Evolutionary conservation across 2,329 filamentous ascomycete species (phyloP).

Genomic region (Lachnellula subtilissima): DNA sequence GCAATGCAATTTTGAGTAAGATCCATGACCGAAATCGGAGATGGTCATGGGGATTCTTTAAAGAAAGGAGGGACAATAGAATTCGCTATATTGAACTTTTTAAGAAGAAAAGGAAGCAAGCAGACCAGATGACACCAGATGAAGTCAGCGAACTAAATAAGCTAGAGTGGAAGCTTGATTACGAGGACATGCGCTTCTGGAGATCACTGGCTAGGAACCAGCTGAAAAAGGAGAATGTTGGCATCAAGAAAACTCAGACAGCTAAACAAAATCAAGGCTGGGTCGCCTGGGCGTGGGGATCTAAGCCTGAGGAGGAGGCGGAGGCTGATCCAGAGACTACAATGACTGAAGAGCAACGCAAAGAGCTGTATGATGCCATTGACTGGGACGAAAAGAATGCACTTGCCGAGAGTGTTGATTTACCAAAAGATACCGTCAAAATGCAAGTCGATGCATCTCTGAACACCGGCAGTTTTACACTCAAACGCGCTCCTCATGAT

Average conservation of each 20-base stretch:
- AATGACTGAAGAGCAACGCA: constrained; percentile 92
- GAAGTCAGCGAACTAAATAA: constrained; percentile 69
- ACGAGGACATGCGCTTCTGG: constrained; percentile 98
- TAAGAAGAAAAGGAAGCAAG: constrained; percentile 79
- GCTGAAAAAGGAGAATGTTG: constrained; percentile 89
- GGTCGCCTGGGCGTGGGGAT: constrained; percentile 88
- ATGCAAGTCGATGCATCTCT: constrained; percentile 88
- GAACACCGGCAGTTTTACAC: constrained; percentile 92
- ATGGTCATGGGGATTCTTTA: constrained; percentile 97
- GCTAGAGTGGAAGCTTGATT: constrained; percentile 82
- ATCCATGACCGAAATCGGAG: constrained; percentile 90
- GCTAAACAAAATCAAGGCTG: constrained; percentile 71
- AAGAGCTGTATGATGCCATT: constrained; percentile 95
- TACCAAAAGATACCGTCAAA: constrained; percentile 87
- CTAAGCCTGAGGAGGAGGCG: constrained; percentile 55
- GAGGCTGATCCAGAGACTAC: constrained; percentile 68
- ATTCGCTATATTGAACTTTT: constrained; percentile 87
- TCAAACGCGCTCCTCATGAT: constrained; percentile 80
- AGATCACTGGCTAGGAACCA: constrained; percentile 89
- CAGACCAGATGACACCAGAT: constrained; percentile 59
- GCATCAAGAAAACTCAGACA: constrained; percentile 66
- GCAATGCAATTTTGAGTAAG: constrained; percentile 80
- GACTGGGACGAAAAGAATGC: constrained; percentile 97
- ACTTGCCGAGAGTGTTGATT: constrained; percentile 79
- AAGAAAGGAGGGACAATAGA: constrained; percentile 85